Percentiles rank a stretch among this genome's conserved stretches.
These are phyloP conservation scores for Pleurotus tuoliensis DNA, from an alignment of 768 basidiomycete species.

Conservation along the genomic window DNA sequence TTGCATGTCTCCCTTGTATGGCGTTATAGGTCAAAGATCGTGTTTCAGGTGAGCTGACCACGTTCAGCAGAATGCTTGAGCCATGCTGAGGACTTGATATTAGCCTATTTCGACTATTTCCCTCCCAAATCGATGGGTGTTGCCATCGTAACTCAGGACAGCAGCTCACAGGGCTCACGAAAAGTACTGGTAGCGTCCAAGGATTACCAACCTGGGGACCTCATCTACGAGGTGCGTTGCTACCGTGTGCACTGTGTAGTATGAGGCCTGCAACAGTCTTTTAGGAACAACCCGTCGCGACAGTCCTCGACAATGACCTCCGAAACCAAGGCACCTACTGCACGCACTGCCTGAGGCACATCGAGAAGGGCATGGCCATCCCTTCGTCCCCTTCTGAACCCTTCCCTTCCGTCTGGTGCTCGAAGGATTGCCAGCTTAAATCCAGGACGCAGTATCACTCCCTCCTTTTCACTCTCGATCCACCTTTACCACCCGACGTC, in stretches of 20 bases:
- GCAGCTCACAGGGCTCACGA: conserved; percentile 29
- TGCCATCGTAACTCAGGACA: conserved; percentile 20
- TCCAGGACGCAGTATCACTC: conserved; percentile 59
- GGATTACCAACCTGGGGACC: conserved; percentile 66
- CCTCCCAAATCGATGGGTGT: conserved; percentile 74
- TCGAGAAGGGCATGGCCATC: conserved; percentile 44
- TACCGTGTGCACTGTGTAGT: background rate
- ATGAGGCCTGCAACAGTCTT: background rate
- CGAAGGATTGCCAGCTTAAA: conserved; percentile 55
- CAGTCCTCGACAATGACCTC: conserved; percentile 69
- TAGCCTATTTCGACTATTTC: conserved; percentile 77
- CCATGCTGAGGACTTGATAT: conserved; percentile 12
- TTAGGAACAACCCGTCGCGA: conserved; percentile 75
- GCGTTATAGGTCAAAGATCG: conserved; percentile 54
- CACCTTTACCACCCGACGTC: conserved; percentile 51
- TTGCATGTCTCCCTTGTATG: conserved; percentile 15
- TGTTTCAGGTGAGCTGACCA: conserved; percentile 66
- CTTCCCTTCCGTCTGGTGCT: conserved; percentile 67
- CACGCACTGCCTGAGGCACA: conserved; percentile 63
- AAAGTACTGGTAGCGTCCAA: conserved; percentile 61
- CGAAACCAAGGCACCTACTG: conserved; percentile 67
- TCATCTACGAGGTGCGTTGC: conserved; percentile 65
- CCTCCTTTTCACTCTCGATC: conserved; percentile 68
- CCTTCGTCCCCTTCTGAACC: conserved; percentile 41
- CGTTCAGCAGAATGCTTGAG: background rate